A percentile compares a stretch with the other conserved stretches of the same genome.
These are phyloP conservation scores for Lentinula raphanica DNA, from an alignment of 768 basidiomycete genomes.

Conservation along the genomic window DNA sequence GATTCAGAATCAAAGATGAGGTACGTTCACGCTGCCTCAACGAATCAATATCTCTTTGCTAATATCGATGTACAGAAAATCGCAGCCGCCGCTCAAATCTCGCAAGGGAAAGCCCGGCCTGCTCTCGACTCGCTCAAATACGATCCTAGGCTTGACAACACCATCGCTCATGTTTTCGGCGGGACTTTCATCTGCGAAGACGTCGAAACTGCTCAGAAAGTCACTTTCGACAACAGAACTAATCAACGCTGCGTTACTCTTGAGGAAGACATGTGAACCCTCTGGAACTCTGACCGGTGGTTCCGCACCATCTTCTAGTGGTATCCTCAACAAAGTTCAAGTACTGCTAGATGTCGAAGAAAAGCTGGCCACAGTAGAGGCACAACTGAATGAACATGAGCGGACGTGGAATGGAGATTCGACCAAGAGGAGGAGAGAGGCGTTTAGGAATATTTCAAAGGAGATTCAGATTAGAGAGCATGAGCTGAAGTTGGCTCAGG, in stretches of 20 bases:
- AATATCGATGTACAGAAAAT: conserved; percentile 56
- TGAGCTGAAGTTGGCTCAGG: conserved; percentile 73
- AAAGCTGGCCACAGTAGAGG: conserved; percentile 45
- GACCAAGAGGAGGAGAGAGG: conserved; percentile 45
- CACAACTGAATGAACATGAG: conserved; percentile 46
- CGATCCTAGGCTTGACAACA: conserved; percentile 72
- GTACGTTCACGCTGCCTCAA: conserved; percentile 30
- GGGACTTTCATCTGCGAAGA: conserved; percentile 91
- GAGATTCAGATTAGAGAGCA: conserved; percentile 90
- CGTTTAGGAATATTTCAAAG: conserved; percentile 53
- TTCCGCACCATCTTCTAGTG: conserved; percentile 70
- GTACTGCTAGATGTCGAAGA: conserved; percentile 68
- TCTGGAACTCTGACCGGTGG: conserved; percentile 94
- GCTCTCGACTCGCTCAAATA: conserved; percentile 90
- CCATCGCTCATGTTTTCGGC: conserved; percentile 91
- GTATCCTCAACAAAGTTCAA: conserved; percentile 78
- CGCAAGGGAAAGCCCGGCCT: conserved; percentile 74
- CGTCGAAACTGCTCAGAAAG: conserved; percentile 76
- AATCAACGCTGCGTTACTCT: conserved; percentile 84
- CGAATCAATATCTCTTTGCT: not conserved
- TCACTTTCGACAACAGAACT: conserved; percentile 76
- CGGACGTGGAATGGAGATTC: conserved; percentile 37
- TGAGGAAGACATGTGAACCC: conserved; percentile 90
- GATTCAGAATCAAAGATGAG: conserved; percentile 36
- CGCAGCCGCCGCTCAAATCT: conserved; percentile 60